A percentile compares a stretch with the other conserved stretches of the same genome.
phyloP scores from a whole-genome alignment of 306 rosid species.

The Dalbergia oliveri region DNA sequence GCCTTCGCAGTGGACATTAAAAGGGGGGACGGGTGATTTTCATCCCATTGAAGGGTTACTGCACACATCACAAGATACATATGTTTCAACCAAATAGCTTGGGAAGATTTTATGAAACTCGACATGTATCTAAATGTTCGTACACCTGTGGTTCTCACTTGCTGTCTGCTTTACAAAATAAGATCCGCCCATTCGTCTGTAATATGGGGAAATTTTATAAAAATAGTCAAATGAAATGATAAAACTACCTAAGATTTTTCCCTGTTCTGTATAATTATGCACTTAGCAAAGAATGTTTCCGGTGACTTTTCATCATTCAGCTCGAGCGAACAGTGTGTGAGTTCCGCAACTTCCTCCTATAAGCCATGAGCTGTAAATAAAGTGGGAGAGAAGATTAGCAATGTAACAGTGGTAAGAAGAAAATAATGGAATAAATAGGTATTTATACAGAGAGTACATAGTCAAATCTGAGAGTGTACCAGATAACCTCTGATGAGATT shows the following conservation, averaged over 20 bases:
- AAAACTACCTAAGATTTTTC: conserved; percentile 39
- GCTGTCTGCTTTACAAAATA: conserved; percentile 26
- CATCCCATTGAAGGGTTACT: not conserved
- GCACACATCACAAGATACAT: conserved; percentile 24
- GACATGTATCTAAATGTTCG: conserved; percentile 24
- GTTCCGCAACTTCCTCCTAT: conserved; percentile 59
- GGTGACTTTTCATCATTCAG: conserved; percentile 29
- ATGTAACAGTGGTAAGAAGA: conserved; percentile 6
- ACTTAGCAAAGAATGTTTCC: conserved; percentile 29
- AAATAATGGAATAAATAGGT: not conserved
- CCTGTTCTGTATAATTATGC: conserved; percentile 34
- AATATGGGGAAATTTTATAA: conserved; percentile 12
- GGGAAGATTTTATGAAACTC: conserved; percentile 15
- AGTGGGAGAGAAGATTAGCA: not conserved
- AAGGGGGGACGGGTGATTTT: too few species aligned
- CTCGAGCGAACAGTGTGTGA: conserved; percentile 39
- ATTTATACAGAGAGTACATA: not conserved
- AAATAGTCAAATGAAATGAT: conserved; percentile 19
- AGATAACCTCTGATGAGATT: conserved; percentile 55
- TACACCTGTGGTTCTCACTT: conserved; percentile 41
- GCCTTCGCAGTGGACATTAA: not conserved
- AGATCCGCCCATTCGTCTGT: conserved; percentile 19
- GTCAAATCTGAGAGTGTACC: conserved; percentile 56
- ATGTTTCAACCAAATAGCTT: not conserved
- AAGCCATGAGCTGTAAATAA: conserved; percentile 68